phyloP scores from a whole-genome alignment of 352 stramenopile genomes.

The Phytophthora hybrid region DNA sequence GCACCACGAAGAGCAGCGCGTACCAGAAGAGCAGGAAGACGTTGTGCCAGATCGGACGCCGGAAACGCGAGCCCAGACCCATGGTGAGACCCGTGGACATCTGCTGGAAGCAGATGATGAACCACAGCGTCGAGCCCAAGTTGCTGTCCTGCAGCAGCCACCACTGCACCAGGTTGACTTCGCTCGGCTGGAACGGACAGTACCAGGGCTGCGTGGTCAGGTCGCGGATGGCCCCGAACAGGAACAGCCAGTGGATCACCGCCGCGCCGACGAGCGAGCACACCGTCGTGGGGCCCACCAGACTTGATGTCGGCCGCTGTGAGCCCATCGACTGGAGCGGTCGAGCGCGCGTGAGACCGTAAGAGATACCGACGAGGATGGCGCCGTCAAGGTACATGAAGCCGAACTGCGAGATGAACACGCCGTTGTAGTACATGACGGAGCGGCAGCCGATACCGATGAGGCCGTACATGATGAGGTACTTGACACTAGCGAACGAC shows the following conservation, averaged over 20 bases:
- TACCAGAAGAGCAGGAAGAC: constrained; percentile 75
- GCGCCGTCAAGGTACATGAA: constrained; percentile 90
- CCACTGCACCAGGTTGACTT: constrained; percentile 78
- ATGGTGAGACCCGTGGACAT: constrained; percentile 71
- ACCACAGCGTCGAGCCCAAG: constrained; percentile 65
- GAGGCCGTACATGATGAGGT: constrained; percentile 90
- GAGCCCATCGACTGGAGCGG: constrained; percentile 67
- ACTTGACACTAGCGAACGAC: constrained; percentile 88
- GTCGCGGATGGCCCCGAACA: constrained; percentile 69
- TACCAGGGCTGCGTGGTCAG: constrained; percentile 71
- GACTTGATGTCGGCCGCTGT: constrained; percentile 81
- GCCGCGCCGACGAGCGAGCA: constrained; percentile 63
- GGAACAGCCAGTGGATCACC: constrained; percentile 81
- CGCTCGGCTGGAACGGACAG: constrained; percentile 71
- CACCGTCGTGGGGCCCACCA: constrained; percentile 82
- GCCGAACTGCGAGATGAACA: constrained; percentile 89
- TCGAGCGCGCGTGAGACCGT: constrained; percentile 74
- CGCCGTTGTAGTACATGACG: constrained; percentile 87
- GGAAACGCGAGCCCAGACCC: constrained; percentile 74
- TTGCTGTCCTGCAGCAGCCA: constrained; percentile 80
- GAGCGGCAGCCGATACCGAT: constrained; percentile 85
- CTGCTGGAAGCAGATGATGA: constrained; percentile 75
- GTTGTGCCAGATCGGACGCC: constrained; percentile 69
- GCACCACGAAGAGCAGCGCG: constrained; percentile 58
- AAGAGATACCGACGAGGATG: constrained; percentile 84